A percentile compares a stretch with the other conserved stretches of the same genome.
Conservation (phyloP, 2,329 filamentous ascomycete genomes). For the Massarina eburnea region DNA sequence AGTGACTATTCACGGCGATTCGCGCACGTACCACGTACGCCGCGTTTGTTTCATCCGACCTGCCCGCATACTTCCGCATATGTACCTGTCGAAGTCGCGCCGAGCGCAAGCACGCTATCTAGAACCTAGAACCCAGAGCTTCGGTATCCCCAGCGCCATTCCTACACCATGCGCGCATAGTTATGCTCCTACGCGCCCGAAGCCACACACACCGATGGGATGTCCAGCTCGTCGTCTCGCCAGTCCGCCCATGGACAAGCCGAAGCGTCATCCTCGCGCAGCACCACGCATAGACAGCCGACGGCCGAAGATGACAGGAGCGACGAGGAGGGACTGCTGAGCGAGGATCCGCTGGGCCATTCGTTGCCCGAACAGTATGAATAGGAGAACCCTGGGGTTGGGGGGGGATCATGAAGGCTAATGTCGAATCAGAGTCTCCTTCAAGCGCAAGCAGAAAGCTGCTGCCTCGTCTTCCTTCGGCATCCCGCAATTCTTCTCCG, state of each 20-base stretch:
- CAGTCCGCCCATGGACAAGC: constrained; percentile 40
- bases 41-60: constrained; percentile 12
- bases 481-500: constrained; percentile 49
- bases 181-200: constrained; percentile 25
- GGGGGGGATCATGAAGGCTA: constrained; percentile 3
- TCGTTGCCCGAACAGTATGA: constrained; percentile 50
- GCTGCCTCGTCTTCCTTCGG: constrained; percentile 41
- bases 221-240: constrained; percentile 42
- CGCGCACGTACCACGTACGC: too few species aligned
- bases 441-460: constrained; percentile 68
- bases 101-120: constrained; percentile 4
- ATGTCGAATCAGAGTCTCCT: constrained; percentile 56
- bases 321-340: constrained; percentile 54
- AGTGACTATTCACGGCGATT: too few species aligned
- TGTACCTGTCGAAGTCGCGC: neutral
- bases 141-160: too few species aligned
- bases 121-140: neutral
- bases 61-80: constrained; percentile 6
- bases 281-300: constrained; percentile 35
- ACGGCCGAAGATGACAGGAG: constrained; percentile 44
- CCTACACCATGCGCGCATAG: constrained; percentile 23
- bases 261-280: constrained; percentile 50
- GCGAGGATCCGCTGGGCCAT: constrained; percentile 59
- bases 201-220: constrained; percentile 37
- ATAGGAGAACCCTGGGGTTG: neutral